Percentiles rank a stretch among this genome's conserved stretches.
These are phyloP conservation scores for Priceomyces carsonii DNA, from an alignment of 805 yeast genomes.

Conservation along the genomic window DNA sequence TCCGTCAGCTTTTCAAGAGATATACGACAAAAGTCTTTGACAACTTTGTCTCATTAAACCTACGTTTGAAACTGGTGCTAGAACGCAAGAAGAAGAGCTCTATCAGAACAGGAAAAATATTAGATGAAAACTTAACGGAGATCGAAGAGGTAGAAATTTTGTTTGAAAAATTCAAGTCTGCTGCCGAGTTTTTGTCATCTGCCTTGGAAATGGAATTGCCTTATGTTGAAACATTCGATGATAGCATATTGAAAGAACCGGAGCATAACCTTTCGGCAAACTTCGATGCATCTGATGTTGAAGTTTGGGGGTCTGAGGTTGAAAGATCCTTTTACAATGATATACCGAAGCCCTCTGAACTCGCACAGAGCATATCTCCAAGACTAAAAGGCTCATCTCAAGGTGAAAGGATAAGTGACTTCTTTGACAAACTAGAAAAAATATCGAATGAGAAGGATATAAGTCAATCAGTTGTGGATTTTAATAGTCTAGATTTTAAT, in stretches of 20 bases:
- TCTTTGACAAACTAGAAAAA: conserved; percentile 44
- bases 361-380: conserved; percentile 11
- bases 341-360: conserved; percentile 40
- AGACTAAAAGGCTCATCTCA: conserved; percentile 17
- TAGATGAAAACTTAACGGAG: conserved; percentile 44
- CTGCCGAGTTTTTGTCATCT: conserved; percentile 46
- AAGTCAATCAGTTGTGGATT: conserved; percentile 48
- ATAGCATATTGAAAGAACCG: conserved; percentile 22
- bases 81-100: conserved; percentile 53
- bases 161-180: conserved; percentile 45
- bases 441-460: conserved; percentile 49
- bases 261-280: conserved; percentile 20
- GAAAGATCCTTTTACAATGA: conserved; percentile 64
- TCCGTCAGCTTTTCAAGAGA: conserved; percentile 39
- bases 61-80: conserved; percentile 33
- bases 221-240: conserved; percentile 6
- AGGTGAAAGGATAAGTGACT: conserved; percentile 43
- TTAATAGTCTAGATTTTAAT: conserved; percentile 53
- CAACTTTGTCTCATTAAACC: conserved; percentile 34
- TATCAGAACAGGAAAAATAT: conserved; percentile 64
- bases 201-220: conserved; percentile 28
- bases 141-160: conserved; percentile 30
- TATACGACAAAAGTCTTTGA: conserved; percentile 46
- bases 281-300: conserved; percentile 29
- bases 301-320: conserved; percentile 65